These are phyloP conservation scores for Picochlorum sp. DNA, from an alignment of 139 green algal species.

Conservation along the genomic window DNA sequence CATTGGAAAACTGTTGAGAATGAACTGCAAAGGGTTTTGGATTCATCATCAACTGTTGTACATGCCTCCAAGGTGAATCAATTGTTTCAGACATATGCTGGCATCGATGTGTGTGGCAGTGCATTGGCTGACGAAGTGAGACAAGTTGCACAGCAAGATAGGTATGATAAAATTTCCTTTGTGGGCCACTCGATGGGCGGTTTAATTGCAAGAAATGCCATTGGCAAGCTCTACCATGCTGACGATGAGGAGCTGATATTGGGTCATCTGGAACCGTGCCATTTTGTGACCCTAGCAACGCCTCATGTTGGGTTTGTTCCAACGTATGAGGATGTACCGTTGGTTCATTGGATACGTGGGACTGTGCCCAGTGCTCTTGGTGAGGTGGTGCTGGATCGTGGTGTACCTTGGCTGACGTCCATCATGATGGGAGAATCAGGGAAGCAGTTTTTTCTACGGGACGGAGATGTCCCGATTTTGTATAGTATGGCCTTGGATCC, in stretches of 20 bases:
- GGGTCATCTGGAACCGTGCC: slow-evolving; percentile 46
- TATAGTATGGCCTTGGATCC: not conserved
- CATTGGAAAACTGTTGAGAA: slow-evolving; percentile 52
- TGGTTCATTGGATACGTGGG: slow-evolving; percentile 8
- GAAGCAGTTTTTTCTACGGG: slow-evolving; percentile 41
- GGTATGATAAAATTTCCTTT: slow-evolving; percentile 50
- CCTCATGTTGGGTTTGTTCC: slow-evolving; percentile 65
- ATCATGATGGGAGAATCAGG: slow-evolving; percentile 15
- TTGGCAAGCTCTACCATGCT: slow-evolving; percentile 43
- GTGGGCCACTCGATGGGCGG: slow-evolving; percentile 67
- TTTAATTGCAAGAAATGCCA: slow-evolving; percentile 44
- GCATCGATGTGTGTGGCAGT: slow-evolving; percentile 71
- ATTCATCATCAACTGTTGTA: slow-evolving; percentile 21
- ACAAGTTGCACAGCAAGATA: slow-evolving; percentile 25
- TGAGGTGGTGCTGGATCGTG: not conserved
- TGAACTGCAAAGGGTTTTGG: slow-evolving; percentile 31
- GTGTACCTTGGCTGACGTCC: not conserved
- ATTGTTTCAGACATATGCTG: slow-evolving; percentile 48
- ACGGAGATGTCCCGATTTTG: slow-evolving; percentile 10
- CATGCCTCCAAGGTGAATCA: slow-evolving; percentile 35
- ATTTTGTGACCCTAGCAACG: slow-evolving; percentile 73
- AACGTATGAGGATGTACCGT: slow-evolving; percentile 42
- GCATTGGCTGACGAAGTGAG: slow-evolving; percentile 64
- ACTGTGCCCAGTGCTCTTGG: not conserved
- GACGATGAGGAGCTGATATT: slow-evolving; percentile 23